phyloP scores from a whole-genome alignment of 2,329 filamentous ascomycete genomes.

The Penicillium janthinellum region DNA sequence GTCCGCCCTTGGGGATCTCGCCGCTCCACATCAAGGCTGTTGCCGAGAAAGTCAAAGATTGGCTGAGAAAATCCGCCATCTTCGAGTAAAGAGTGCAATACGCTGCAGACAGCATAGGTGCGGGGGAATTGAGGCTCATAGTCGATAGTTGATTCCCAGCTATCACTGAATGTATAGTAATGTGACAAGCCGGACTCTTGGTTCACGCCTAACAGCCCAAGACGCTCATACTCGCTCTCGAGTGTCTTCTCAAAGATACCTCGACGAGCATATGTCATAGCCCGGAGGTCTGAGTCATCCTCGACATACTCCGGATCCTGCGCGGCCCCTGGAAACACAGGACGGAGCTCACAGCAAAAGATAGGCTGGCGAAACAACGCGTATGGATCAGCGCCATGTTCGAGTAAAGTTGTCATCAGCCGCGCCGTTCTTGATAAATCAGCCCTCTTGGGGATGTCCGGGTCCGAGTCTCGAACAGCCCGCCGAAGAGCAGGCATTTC shows the following conservation, averaged over 20 bases:
- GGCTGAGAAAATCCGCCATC: background rate
- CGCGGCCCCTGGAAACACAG: background rate
- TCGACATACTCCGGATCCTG: background rate
- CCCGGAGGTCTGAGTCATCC: background rate
- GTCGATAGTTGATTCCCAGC: background rate
- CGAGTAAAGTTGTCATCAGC: background rate
- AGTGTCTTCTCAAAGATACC: background rate
- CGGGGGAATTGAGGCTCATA: background rate
- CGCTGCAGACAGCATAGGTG: conserved; percentile 1
- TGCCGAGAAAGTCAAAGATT: conserved; percentile 2
- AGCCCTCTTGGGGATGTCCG: background rate
- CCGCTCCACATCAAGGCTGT: conserved; percentile 5
- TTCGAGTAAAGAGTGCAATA: conserved; percentile 1
- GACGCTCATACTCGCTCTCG: background rate
- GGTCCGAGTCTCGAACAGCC: background rate
- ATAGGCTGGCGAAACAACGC: conserved; percentile 1
- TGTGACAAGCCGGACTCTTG: background rate
- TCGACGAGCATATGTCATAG: background rate
- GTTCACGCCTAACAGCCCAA: background rate
- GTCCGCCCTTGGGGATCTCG: conserved; percentile 8
- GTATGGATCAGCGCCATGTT: conserved; percentile 3
- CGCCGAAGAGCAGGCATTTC: background rate
- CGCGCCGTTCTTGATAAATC: background rate
- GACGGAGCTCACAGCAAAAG: background rate
- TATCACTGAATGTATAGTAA: background rate